Evolutionary conservation across 805 yeast genomes (phyloP).

Genomic region (Yamadazyma philogaea): DNA sequence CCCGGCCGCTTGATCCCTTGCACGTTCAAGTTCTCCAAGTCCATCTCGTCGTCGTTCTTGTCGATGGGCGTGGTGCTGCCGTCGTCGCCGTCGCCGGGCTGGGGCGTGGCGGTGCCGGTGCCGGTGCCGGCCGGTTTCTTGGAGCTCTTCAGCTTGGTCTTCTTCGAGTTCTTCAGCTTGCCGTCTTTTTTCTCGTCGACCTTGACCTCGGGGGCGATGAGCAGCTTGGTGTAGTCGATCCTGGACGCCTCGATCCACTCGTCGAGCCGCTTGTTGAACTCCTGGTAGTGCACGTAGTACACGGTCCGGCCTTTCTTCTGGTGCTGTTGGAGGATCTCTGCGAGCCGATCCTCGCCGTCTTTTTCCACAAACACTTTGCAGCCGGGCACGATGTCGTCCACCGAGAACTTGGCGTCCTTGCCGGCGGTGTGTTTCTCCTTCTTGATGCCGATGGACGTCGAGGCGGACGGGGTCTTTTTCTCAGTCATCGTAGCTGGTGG

Average conservation of each 20-base stretch:
- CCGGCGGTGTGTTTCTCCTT: conserved; percentile 4
- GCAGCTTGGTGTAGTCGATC: conserved; percentile 67
- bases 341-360: conserved; percentile 74
- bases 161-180: conserved; percentile 25
- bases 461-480: conserved; percentile 6
- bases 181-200: conserved; percentile 40
- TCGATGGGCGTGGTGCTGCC: conserved; percentile 21
- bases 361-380: conserved; percentile 80
- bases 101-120: too few species aligned
- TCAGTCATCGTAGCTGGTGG: conserved; percentile 2
- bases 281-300: conserved; percentile 91
- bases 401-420: conserved; percentile 19
- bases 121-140: conserved; percentile 27
- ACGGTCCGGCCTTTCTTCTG: conserved; percentile 71
- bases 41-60: conserved; percentile 64
- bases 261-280: conserved; percentile 92
- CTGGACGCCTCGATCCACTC: conserved; percentile 84
- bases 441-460: conserved; percentile 11
- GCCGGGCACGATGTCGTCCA: conserved; percentile 62
- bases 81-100: conserved; percentile 15
- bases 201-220: conserved; percentile 66
- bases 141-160: conserved; percentile 19
- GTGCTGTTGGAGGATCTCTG: conserved; percentile 80
- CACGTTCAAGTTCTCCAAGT: conserved; percentile 77
- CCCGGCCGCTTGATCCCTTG: conserved; percentile 69